phyloP scores from a whole-genome alignment of 768 basidiomycete species.

The Leucocoprinus leucothites region DNA sequence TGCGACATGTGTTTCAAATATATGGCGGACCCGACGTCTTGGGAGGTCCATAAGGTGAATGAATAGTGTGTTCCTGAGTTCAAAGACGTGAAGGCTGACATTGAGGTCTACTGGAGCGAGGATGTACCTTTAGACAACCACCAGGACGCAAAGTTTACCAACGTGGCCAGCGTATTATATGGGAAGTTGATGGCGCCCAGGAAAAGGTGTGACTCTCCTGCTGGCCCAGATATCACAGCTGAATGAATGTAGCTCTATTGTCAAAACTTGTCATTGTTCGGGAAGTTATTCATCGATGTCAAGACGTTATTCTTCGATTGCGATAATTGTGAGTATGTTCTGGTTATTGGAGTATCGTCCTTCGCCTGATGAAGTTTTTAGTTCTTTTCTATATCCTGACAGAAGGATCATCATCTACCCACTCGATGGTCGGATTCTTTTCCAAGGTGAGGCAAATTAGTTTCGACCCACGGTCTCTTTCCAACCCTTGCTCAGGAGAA shows the following conservation, averaged over 20 bases:
- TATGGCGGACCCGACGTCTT: slow-evolving; percentile 69
- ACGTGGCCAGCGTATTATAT: slow-evolving; percentile 83
- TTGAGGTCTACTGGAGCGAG: slow-evolving; percentile 42
- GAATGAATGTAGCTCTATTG: slow-evolving; percentile 73
- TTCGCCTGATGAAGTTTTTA: slow-evolving; percentile 24
- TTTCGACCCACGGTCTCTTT: not conserved
- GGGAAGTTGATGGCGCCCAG: slow-evolving; percentile 90
- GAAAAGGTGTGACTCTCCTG: slow-evolving; percentile 58
- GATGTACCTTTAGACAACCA: slow-evolving; percentile 66
- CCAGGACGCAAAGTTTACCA: slow-evolving; percentile 92
- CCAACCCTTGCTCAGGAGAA: slow-evolving; percentile 64
- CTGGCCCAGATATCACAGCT: slow-evolving; percentile 1
- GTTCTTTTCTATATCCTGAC: slow-evolving; percentile 93
- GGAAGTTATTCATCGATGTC: slow-evolving; percentile 98
- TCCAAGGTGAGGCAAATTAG: slow-evolving; percentile 44
- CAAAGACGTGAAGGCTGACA: not conserved
- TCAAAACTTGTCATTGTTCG: slow-evolving; percentile 93
- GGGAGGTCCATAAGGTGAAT: slow-evolving; percentile 67
- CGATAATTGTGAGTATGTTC: slow-evolving; percentile 66
- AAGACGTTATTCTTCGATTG: slow-evolving; percentile 94
- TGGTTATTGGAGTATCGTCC: not conserved
- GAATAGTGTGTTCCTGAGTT: not conserved
- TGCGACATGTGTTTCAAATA: slow-evolving; percentile 98
- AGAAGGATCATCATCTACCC: slow-evolving; percentile 72
- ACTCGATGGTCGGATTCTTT: slow-evolving; percentile 77